Conservation (phyloP, 2,329 filamentous ascomycete species). For the Verticillium longisporum region DNA sequence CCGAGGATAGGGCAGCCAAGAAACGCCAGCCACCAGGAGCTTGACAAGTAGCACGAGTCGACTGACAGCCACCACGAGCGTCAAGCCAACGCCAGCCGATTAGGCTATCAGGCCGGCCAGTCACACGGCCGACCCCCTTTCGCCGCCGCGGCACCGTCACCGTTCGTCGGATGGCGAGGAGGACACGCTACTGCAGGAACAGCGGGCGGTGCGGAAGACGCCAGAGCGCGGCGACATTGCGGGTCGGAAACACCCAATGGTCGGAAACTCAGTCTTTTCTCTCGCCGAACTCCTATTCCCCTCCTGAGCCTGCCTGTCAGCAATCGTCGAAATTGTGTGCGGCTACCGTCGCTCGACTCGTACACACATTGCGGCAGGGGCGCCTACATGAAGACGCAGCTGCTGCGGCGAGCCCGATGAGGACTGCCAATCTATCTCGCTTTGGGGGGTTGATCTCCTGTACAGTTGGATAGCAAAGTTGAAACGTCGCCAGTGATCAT, state of each 20-base stretch:
- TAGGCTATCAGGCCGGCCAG: not conserved
- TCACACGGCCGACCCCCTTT: not conserved
- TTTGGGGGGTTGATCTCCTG: not conserved
- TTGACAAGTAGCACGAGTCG: not conserved
- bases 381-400: not conserved
- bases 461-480: not conserved
- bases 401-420: not conserved
- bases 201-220: not conserved
- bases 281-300: not conserved
- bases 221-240: not conserved
- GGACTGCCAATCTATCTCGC: not conserved
- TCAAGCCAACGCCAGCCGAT: not conserved
- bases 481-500: not conserved
- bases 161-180: not conserved
- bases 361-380: not conserved
- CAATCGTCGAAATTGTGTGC: not conserved
- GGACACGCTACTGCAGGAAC: constrained; percentile 10
- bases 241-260: not conserved
- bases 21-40: not conserved
- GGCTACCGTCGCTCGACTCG: not conserved
- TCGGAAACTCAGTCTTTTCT: not conserved
- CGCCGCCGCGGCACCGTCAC: not conserved
- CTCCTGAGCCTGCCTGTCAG: not conserved
- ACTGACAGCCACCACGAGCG: not conserved
- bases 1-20: not conserved